Conservation (phyloP, 306 rosid species). For the Sphenostylis stenocarpa region DNA sequence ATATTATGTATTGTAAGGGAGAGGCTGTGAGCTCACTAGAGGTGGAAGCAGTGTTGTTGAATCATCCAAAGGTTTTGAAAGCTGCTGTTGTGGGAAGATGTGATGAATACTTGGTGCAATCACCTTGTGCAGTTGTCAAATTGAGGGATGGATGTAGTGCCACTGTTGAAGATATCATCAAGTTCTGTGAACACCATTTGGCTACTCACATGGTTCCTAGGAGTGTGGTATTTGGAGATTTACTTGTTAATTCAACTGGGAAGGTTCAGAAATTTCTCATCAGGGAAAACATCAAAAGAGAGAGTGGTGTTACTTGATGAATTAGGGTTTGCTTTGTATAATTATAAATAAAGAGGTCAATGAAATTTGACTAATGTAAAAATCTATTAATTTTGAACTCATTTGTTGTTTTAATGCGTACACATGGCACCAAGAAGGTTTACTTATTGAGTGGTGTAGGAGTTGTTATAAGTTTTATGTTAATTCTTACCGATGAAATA, state of each 20-base stretch:
- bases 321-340: background rate
- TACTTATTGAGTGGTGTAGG: too few relatives aligned
- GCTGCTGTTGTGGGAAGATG: constrained; percentile 71
- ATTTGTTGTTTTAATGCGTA: background rate
- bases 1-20: constrained; percentile 44
- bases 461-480: too few relatives aligned
- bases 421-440: background rate
- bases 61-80: constrained; percentile 64
- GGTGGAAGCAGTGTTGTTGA: constrained; percentile 70
- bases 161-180: constrained; percentile 47
- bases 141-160: constrained; percentile 53
- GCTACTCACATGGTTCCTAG: constrained; percentile 66
- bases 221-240: constrained; percentile 64
- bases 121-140: constrained; percentile 58
- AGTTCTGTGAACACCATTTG: constrained; percentile 60
- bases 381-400: background rate
- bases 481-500: too few relatives aligned
- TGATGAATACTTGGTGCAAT: constrained; percentile 40
- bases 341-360: background rate
- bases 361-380: background rate
- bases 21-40: constrained; percentile 63
- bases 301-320: constrained; percentile 12
- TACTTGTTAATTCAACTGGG: constrained; percentile 79
- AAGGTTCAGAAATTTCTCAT: constrained; percentile 74
- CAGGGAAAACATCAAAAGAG: constrained; percentile 47